Evolutionary conservation across 331 rosid genomes (phyloP), one percentile per base, ranked within the genome.

Genomic region (Acacia pycnantha): DNA sequence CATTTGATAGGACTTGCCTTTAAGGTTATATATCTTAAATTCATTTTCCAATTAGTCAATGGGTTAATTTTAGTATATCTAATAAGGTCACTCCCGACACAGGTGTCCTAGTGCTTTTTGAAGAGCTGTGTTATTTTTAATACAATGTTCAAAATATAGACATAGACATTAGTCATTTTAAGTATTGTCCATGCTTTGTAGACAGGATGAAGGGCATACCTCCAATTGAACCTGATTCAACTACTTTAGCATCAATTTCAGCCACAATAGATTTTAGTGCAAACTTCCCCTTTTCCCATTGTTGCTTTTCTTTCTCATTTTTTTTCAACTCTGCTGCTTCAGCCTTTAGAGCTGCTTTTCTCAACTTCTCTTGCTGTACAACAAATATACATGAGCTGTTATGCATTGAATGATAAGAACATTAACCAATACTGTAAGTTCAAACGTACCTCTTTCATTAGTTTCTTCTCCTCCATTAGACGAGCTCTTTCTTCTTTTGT

Each of bases 221-320:
- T 87, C 98, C 98, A 75, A 95, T 84, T 69, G 95, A 89, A 47
- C 97, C 98, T 75, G 88, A 83, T 84, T 95, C 98, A 75, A 95
- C 89, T 58, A 92, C 97, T 93, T 93, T 95, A 4, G 88, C 47
- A 86, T 95, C 98, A 79, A 95, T 88, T 80, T 91, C 94, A 75
- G 97, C 97, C 75, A 93, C 97, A 9, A 95, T 87, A 47, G 97
- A 90, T 83, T 95, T 92, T 26, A 87, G 31, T 18, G 98, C 98
- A 78, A 88, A 81, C 88, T 95, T 95, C 81, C 98, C 98, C 33
- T 90, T 95, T 77, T 90, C 98, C 98, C 94, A 93, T 86, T 85
- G 93, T 78, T 87, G 90, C 91, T 73, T 88, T 88, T 95, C 98
- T 86, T 90, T 95, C 87, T 93, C 90, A 37, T 88, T n/a, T 80